Evolutionary conservation across 1,139 yeast species (phyloP).

Genomic region (Trichomonascaceae sp.): DNA sequence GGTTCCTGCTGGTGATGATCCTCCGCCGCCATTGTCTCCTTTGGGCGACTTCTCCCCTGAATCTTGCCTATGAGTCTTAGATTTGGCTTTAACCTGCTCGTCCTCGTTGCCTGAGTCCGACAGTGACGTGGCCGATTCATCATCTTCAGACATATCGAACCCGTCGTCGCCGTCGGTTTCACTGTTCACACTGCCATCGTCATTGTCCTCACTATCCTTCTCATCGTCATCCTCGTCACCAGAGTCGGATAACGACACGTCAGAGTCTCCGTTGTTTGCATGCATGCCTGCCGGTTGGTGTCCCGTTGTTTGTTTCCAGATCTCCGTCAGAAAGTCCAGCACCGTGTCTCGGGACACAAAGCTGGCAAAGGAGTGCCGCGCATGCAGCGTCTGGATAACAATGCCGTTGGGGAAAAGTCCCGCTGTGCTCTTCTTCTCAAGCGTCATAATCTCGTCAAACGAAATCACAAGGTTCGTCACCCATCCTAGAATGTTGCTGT

Average conservation of each 20-base stretch:
- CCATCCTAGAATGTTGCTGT: slow-evolving; percentile 90
- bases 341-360: slow-evolving; percentile 75
- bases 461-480: slow-evolving; percentile 69
- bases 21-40: slow-evolving; percentile 6
- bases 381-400: slow-evolving; percentile 51
- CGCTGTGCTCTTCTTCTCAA: slow-evolving; percentile 75
- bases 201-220: slow-evolving; percentile 11
- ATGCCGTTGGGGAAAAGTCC: slow-evolving; percentile 91
- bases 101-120: background rate
- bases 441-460: slow-evolving; percentile 52
- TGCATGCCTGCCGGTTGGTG: slow-evolving; percentile 23
- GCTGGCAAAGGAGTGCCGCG: slow-evolving; percentile 68
- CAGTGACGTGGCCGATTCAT: slow-evolving; percentile 3
- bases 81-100: background rate
- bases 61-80: background rate
- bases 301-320: slow-evolving; percentile 25
- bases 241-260: slow-evolving; percentile 7
- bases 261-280: slow-evolving; percentile 15
- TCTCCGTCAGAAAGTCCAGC: slow-evolving; percentile 41
- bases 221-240: slow-evolving; percentile 13
- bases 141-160: slow-evolving; percentile 8
- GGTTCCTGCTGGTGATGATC: slow-evolving; percentile 1
- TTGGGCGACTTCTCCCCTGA: slow-evolving; percentile 6
- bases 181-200: slow-evolving; percentile 13
- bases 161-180: slow-evolving; percentile 11